Evolutionary conservation across 495 filamentous ascomycete species (phyloP).

Genomic region (Friedmanniomyces endolithicus): DNA sequence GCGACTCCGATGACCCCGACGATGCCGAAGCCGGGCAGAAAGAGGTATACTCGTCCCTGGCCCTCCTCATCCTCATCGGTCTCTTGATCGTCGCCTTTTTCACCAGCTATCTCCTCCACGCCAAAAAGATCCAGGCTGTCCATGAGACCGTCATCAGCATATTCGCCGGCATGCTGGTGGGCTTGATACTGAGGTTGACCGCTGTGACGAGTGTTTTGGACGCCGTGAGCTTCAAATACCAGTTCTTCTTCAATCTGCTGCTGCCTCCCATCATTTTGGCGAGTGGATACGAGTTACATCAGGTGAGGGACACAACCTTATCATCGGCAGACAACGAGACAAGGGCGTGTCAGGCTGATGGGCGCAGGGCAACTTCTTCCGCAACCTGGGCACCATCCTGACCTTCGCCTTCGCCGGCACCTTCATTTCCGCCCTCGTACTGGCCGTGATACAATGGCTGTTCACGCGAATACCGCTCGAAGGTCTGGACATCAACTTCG

Average conservation of each 20-base stretch:
- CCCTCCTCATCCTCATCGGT: constrained; percentile 88
- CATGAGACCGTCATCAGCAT: constrained; percentile 98
- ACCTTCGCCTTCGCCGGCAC: constrained; percentile 98
- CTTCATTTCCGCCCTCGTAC: constrained; percentile 88
- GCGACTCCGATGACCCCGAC: constrained; percentile 17
- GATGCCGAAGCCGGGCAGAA: constrained; percentile 55
- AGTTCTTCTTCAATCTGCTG: constrained; percentile 97
- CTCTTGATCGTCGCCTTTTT: constrained; percentile 88
- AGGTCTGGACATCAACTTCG: constrained; percentile 70
- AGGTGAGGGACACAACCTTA: constrained; percentile 34
- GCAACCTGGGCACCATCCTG: constrained; percentile 92
- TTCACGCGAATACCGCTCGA: constrained; percentile 82
- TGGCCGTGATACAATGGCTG: constrained; percentile 73
- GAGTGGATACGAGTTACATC: constrained; percentile 93
- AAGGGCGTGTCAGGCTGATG: background rate
- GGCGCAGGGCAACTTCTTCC: constrained; percentile 79
- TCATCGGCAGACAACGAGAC: too few relatives aligned
- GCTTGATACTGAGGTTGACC: constrained; percentile 71
- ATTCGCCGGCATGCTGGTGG: constrained; percentile 95
- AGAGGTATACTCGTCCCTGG: constrained; percentile 91
- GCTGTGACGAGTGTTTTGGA: constrained; percentile 69
- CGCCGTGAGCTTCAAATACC: constrained; percentile 89
- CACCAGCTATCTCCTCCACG: constrained; percentile 90
- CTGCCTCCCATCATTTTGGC: constrained; percentile 95
- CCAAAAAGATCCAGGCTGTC: constrained; percentile 88